Base-by-base conservation (phyloP, 495 filamentous ascomycete species). In the Darksidea phi region DNA sequence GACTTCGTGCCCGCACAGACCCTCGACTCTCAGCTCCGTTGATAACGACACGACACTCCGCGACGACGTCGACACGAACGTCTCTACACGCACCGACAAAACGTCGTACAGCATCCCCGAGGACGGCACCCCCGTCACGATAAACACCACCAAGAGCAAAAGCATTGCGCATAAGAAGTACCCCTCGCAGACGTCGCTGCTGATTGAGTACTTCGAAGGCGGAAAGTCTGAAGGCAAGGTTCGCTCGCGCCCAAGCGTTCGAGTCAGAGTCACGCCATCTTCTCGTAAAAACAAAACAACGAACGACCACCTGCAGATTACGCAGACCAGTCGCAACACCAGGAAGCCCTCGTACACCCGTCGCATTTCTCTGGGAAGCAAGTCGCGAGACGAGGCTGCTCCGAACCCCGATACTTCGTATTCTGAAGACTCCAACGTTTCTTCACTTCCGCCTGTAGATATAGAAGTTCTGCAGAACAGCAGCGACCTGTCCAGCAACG, bases 161-260 rank as follows among this genome's bases (percentile, higher is more conserved):
- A 54, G 20, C 17, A 38, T 50, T 20, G 72, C 78, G 21, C 77
- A 59, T 48, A 63, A 63, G 36, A 57, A 61, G 43, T 45, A 82
- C 37, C 79, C 84, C 54, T 94, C 89, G 48, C 91, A 95, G 73
- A 96, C 94, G 41, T 95, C 90, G 49, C 82, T 99, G 50, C 79
- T 99, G 70, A 99, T 99, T 70, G 94, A 99, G 75, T 97, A 97
- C 74, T 99, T 97, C 71, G 92, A 96, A 75, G 90, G 85, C 66
- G 87, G 89, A 51, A 96, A 94, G 54, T 70, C 76, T 32, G 69
- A 70, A 6, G 73, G 73, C 58, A 79, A 83, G 41, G 63, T 77
- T 54, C 80, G 75, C 77, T 87, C 80, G 76, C 75, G 90, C 59
- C 95, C 94, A 1, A 97, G 91, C 76, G 94, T 99, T 43, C 85